Evolutionary conservation across 2,329 filamentous ascomycete species (phyloP), one percentile per base, ranked within the genome.

Genomic region (Cephalotrichum gorgonifer): DNA sequence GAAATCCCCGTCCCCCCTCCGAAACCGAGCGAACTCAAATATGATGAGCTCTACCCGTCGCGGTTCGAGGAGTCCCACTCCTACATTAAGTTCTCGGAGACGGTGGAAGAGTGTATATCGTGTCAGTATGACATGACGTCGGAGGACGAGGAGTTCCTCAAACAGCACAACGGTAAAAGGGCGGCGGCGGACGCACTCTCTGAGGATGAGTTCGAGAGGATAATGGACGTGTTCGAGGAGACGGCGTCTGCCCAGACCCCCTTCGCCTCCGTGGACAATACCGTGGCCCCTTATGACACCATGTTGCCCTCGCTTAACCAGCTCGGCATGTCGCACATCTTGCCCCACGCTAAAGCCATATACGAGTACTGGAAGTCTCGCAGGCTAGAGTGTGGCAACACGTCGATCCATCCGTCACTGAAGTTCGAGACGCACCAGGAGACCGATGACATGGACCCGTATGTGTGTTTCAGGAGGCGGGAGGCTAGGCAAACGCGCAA

Each of bases 1-100:
- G 78, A 81, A 59, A 83, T 84, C 54, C 80, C 80, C 30, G 80
- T 83, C 17, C 80, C 80, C 53, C 80, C 80, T 58, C 78, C 80
- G 14, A 66, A 81, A 60, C 72, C 81, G 67, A 81, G 77, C 58
- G 70, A 74, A 55, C 70, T 91, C 67, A 79, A 88, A 67, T 98
- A 96, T 83, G 88, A 94, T 67, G 79, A 85, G 60, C 78, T 96
- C 58, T 97, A 97, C 64, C 79, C 85, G 45, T 81, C 79, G 55
- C 72, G 74, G 51, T 96, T 91, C 68, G 78, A 83, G 60, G 85
- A 94, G 65, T 89, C 93, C 47, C 82, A 84, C 53, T 93, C 90
- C 53, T 97, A 97, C 68, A 95, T 98, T 64, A 88, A 91, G 55
- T 97, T 95, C 71, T 97, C 93, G 55, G 91, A 95, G 56, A 98